phyloP scores from a whole-genome alignment of 2,329 filamentous ascomycete species.

The Moelleriella libera region DNA sequence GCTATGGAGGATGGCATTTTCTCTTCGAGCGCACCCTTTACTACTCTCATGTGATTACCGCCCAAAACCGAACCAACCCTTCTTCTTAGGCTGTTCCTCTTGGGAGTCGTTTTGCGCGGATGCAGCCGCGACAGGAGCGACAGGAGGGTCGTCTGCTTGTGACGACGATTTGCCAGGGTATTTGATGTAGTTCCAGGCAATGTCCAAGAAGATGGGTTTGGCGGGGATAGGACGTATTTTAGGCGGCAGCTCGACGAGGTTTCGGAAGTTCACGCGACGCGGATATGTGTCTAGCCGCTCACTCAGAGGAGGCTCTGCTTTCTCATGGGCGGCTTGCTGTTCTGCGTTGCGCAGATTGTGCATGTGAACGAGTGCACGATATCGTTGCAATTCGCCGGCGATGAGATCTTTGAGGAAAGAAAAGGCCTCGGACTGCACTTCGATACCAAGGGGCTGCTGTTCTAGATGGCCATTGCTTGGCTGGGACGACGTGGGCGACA shows the following conservation, averaged over 20 bases:
- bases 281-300: constrained; percentile 68
- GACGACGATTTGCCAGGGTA: constrained; percentile 52
- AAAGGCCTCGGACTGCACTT: constrained; percentile 46
- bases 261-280: constrained; percentile 57
- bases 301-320: constrained; percentile 41
- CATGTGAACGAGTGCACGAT: constrained; percentile 76
- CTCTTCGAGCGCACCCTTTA: too few species aligned
- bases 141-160: background rate
- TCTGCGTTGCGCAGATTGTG: constrained; percentile 45
- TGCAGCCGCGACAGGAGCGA: constrained; percentile 7
- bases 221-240: constrained; percentile 71
- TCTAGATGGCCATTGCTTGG: constrained; percentile 10
- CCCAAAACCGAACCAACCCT: constrained; percentile 67
- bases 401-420: constrained; percentile 48
- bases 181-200: constrained; percentile 94
- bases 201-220: constrained; percentile 91
- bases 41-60: constrained; percentile 17
- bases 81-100: constrained; percentile 36
- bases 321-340: constrained; percentile 20
- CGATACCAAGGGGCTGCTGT: constrained; percentile 44
- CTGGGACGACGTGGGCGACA: constrained; percentile 31
- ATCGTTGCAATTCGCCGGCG: constrained; percentile 59
- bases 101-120: constrained; percentile 21
- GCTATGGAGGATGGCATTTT: too few species aligned
- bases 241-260: constrained; percentile 78